Percentiles rank a stretch among this genome's conserved stretches.
Evolutionary conservation across 129 eudicot genomes (phyloP).

Genomic region (Centrapalus pauciflorus): DNA sequence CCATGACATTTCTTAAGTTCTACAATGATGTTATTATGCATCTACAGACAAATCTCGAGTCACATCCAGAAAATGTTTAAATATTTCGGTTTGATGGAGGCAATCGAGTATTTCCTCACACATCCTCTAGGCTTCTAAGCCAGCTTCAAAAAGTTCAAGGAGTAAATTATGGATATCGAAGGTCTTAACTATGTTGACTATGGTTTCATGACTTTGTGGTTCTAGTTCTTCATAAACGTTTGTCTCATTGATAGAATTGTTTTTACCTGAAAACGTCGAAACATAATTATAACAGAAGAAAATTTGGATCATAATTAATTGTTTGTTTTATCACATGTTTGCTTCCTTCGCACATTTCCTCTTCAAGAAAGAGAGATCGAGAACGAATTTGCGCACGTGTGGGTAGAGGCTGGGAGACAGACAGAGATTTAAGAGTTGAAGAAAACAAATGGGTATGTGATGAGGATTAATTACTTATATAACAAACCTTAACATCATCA

Average conservation of each 20-base stretch:
- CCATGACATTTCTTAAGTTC: neutral
- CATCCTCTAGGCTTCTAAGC: constrained; percentile 44
- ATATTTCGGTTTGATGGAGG: constrained; percentile 45
- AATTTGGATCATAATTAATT: neutral
- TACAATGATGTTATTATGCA: neutral
- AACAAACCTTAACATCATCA: constrained; percentile 24
- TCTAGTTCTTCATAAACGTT: constrained; percentile 67
- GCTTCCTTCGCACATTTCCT: constrained; percentile 23
- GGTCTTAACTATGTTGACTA: constrained; percentile 28
- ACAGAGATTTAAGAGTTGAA: neutral
- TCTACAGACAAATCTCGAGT: neutral
- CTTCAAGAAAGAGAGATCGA: neutral
- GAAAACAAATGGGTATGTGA: neutral
- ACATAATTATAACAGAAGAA: neutral
- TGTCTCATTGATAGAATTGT: constrained; percentile 29
- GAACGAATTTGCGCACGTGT: too few species aligned
- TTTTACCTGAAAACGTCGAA: constrained; percentile 25
- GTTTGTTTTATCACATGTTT: constrained; percentile 30
- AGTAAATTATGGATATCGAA: constrained; percentile 43
- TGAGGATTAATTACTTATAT: neutral
- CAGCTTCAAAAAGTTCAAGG: constrained; percentile 42
- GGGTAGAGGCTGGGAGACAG: neutral
- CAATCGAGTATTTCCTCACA: constrained; percentile 64
- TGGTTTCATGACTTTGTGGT: constrained; percentile 52
- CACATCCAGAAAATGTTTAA: neutral